Conservation (phyloP, 1,139 yeast genomes). For the Candida sanyaensis region DNA sequence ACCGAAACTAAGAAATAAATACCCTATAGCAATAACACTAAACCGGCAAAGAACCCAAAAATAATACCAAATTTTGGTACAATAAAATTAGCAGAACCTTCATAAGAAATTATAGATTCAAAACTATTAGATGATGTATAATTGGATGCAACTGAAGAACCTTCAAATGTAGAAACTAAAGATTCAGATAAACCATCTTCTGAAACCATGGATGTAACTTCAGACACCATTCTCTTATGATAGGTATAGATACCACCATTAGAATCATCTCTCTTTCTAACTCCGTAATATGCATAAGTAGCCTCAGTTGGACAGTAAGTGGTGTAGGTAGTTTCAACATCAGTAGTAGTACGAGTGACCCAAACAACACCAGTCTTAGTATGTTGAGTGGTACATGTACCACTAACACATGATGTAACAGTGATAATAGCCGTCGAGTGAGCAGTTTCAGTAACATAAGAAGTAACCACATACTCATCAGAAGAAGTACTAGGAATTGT, state of each 20-base stretch:
- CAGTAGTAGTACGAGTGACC: slow-evolving; percentile 13
- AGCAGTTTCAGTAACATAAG: slow-evolving; percentile 6
- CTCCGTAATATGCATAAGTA: not conserved
- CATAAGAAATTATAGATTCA: not conserved
- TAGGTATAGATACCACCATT: not conserved
- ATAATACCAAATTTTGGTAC: slow-evolving; percentile 1
- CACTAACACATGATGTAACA: slow-evolving; percentile 20
- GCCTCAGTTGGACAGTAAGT: slow-evolving; percentile 20
- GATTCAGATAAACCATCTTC: too few relatives aligned
- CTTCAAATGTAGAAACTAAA: too few relatives aligned
- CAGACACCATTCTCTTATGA: not conserved
- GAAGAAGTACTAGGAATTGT: slow-evolving; percentile 4
- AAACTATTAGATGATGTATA: not conserved
- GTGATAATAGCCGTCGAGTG: slow-evolving; percentile 18
- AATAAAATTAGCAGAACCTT: slow-evolving; percentile 1
- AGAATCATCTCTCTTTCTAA: not conserved
- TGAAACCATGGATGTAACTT: not conserved
- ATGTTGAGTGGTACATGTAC: slow-evolving; percentile 18
- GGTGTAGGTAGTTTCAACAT: slow-evolving; percentile 23
- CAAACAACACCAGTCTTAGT: slow-evolving; percentile 27
- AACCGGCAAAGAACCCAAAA: not conserved
- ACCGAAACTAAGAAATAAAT: not conserved
- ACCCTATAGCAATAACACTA: slow-evolving; percentile 1
- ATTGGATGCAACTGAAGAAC: too few relatives aligned
- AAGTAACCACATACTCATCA: slow-evolving; percentile 6